These are phyloP conservation scores for Pseudocercospora fijiensis DNA, from an alignment of 2,329 filamentous ascomycete genomes.

Conservation along the genomic window DNA sequence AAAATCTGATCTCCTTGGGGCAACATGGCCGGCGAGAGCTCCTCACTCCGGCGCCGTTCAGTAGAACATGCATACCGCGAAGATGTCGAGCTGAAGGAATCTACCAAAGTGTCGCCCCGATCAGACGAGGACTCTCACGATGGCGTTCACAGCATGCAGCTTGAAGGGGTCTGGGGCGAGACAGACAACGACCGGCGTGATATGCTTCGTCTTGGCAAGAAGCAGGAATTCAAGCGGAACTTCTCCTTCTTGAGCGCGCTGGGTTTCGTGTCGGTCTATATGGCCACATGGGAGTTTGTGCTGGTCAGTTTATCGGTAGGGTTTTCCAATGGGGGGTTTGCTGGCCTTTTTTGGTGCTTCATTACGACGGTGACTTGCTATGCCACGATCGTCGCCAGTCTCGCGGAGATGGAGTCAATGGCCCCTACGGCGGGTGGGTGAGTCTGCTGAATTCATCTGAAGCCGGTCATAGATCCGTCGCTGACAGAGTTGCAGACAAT, in stretches of 20 bases:
- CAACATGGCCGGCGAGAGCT: slow-evolving; percentile 10
- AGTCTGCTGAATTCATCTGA: not conserved
- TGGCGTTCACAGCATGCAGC: slow-evolving; percentile 8
- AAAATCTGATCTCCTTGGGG: not conserved
- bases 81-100: slow-evolving; percentile 11
- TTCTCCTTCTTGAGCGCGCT: slow-evolving; percentile 34
- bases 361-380: slow-evolving; percentile 34
- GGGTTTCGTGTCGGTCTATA: slow-evolving; percentile 37
- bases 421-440: slow-evolving; percentile 35
- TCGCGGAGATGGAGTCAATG: slow-evolving; percentile 40
- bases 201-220: slow-evolving; percentile 36
- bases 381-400: slow-evolving; percentile 31
- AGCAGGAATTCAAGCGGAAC: slow-evolving; percentile 34
- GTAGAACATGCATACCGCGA: slow-evolving; percentile 1
- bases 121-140: slow-evolving; percentile 12
- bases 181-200: slow-evolving; percentile 24
- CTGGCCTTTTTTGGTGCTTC: slow-evolving; percentile 38
- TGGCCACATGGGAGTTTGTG: slow-evolving; percentile 35
- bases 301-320: slow-evolving; percentile 34
- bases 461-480: not conserved
- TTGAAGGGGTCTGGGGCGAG: slow-evolving; percentile 15
- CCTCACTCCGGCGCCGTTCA: slow-evolving; percentile 8
- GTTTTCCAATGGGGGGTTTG: slow-evolving; percentile 37
- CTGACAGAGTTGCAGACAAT: slow-evolving; percentile 15
- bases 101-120: not conserved